These are phyloP conservation scores for Fraxinus floribunda DNA, from an alignment of 305 asterid genomes.

Conservation along the genomic window DNA sequence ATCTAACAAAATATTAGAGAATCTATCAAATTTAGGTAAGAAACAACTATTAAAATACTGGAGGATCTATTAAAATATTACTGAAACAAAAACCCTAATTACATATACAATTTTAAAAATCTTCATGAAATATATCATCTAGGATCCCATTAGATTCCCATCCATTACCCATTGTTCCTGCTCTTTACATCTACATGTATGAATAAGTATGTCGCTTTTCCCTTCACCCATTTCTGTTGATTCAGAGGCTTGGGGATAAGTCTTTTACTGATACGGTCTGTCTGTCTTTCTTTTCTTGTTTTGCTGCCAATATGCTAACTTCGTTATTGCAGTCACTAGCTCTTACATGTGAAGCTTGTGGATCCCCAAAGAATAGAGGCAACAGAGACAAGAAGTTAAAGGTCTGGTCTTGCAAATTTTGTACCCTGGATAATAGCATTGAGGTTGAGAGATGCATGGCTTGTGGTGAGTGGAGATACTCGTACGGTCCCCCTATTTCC, in stretches of 20 bases:
- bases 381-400: slow-evolving; percentile 35
- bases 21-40: neutral
- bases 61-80: neutral
- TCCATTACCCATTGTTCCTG: slow-evolving; percentile 18
- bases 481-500: slow-evolving; percentile 65
- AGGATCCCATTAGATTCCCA: neutral
- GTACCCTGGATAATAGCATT: slow-evolving; percentile 57
- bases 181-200: neutral
- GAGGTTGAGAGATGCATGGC: slow-evolving; percentile 61
- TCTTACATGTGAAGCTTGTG: slow-evolving; percentile 60
- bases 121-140: neutral
- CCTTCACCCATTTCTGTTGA: neutral
- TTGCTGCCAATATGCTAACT: neutral
- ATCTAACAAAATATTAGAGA: neutral
- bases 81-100: neutral
- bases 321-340: slow-evolving; percentile 48
- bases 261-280: slow-evolving; percentile 1
- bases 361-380: slow-evolving; percentile 42
- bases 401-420: slow-evolving; percentile 74
- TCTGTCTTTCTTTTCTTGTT: neutral
- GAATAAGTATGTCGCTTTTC: neutral
- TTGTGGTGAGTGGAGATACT: slow-evolving; percentile 87
- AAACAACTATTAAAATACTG: neutral
- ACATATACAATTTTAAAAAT: too few relatives aligned
- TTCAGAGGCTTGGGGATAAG: neutral